Base-by-base conservation (phyloP, 495 filamentous ascomycete genomes). In the Tuber magnatum region DNA sequence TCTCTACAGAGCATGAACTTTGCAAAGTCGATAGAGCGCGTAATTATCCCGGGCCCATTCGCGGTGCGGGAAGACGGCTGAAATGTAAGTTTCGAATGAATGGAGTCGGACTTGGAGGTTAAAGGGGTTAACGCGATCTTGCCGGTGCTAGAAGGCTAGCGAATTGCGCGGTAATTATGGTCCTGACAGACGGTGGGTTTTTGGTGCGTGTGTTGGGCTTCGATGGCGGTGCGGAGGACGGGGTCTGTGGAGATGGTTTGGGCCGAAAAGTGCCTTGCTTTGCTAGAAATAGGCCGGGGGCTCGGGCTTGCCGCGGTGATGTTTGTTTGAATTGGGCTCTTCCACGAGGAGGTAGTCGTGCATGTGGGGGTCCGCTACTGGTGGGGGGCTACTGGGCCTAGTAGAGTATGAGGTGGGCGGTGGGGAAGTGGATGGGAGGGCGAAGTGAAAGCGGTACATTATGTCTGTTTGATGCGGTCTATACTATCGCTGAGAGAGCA, bases 1-100 rank as follows among this genome's bases (percentile, higher is more conserved):
- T 86, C 79, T 83, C 85, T 89, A 18, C 80, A 83, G 79, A 89
- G 87, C 71, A 87, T 78, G 78, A 85, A 89, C 76, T 86, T 88
- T 32, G 84, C 88, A 76, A 90, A 89, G n/a, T 84, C 68, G 35
- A 88, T 76, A 6, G 71, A 76, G 22, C 86, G 80, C 2, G 75
- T 81, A 22, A 91, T 82, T 0, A 76, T 78, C 18, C 88, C 89
- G 39, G 80, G 78, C 46, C 81, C 82, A 73, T 85, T 85, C 74
- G 86, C 84, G 69, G 89, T 83, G 41, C 89, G 84, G n/a, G 85
- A 82, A 20, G 83, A 77, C 1, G 89, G 86, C n/a, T 87, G 86
- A 2, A 85, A 28, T 68, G 76, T 80, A 24, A 89, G 74, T 8
- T 81, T 77, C 10, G 84, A 77, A 14, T 77, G 77, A 10, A 78